phyloP scores from a whole-genome alignment of 495 filamentous ascomycete genomes.

The Neurospora sp. region DNA sequence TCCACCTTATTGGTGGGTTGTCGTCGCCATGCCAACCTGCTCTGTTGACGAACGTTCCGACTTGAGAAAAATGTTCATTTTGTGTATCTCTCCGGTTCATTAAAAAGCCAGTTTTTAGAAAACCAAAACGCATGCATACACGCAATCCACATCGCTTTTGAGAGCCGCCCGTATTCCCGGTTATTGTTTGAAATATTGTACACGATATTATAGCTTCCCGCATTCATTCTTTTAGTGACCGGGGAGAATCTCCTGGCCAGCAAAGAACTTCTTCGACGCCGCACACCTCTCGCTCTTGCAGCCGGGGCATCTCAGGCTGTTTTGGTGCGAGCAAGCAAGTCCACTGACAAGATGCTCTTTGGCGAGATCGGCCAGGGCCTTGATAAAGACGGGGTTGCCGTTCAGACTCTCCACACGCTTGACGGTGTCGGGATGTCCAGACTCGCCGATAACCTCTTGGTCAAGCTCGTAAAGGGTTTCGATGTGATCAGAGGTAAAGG shows the following conservation, averaged over 20 bases:
- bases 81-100: neutral
- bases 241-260: slow-evolving; percentile 30
- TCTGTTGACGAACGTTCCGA: neutral
- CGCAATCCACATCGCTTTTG: neutral
- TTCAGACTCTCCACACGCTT: slow-evolving; percentile 93
- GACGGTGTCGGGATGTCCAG: slow-evolving; percentile 63
- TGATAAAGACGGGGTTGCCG: slow-evolving; percentile 81
- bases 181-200: neutral
- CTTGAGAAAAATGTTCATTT: neutral
- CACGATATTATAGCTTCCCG: neutral
- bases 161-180: neutral
- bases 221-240: neutral
- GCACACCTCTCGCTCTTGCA: slow-evolving; percentile 85
- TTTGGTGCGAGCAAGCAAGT: slow-evolving; percentile 60
- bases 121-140: neutral
- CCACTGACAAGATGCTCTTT: slow-evolving; percentile 64
- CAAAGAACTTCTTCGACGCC: slow-evolving; percentile 89
- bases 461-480: slow-evolving; percentile 96
- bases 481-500: slow-evolving; percentile 97
- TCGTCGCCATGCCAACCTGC: neutral
- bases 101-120: neutral
- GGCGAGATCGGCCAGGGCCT: slow-evolving; percentile 81
- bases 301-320: slow-evolving; percentile 86
- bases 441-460: slow-evolving; percentile 87
- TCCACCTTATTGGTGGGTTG: neutral